Base-by-base conservation (phyloP, 2,329 filamentous ascomycete species). In the Phyllosticta ampelicida region DNA sequence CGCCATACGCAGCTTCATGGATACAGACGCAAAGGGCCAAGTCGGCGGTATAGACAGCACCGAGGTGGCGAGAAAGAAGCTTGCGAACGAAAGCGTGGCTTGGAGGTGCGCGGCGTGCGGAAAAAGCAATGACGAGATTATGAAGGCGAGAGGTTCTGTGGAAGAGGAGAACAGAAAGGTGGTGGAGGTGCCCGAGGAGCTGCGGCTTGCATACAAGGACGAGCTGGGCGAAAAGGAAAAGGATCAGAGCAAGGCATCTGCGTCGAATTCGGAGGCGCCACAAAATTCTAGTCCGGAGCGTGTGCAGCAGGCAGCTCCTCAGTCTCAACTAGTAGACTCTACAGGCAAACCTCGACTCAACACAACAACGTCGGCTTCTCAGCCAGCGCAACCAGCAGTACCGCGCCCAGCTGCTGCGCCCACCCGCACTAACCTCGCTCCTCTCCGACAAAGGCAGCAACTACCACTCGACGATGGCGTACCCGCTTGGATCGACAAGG, bases 1-100 rank as follows among this genome's bases (percentile, higher is more conserved):
- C 4, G 84, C 84, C 5, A 83, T 97, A 53, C 77, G 94, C 57
- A 87, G 83, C 65, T 96, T 96, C 72, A 97, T 99, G 90, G 90
- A 95, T 70, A 91, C 87, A 2, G 89, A 92, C 64, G 85, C 88
- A 9, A 84, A 82, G 65, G 94, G 94, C 0, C 94, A 97, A 75
- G 77, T 99, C 1, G 94, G 94, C 11, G 94, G 94, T 0, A 78
- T 97, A 65, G 91, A 96, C 63, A 52, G 44, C 19, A 51, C 53
- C 21, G 49, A 63, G 18, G 62, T 78, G 5, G 83, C 88, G 54
- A 78, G 92, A 57, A 79, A 79, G 65, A 76, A 81, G 51, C 80
- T 94, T 65, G 94, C 94, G 4, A 75, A 69, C 52, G 82, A 86
- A 66, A 90, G 85, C 61, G 72, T 72, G 0, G 68, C 64, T 0